Conservation (phyloP, 345 rosid genomes). For the Eucalyptus cloeziana region DNA sequence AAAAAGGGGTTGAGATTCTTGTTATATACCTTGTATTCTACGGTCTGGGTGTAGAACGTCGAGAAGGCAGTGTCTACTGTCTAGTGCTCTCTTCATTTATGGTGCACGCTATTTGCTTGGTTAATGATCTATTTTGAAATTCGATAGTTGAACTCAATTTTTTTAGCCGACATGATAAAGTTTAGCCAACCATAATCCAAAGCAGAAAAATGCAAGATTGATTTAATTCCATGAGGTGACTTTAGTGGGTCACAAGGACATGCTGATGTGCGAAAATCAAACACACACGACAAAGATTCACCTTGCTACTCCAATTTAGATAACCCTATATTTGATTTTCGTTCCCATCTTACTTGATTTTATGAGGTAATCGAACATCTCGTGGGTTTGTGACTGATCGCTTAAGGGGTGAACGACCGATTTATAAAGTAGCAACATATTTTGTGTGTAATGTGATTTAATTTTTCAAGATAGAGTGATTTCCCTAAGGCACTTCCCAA, state of each 20-base stretch:
- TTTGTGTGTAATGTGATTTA: not conserved
- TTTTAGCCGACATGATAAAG: not conserved
- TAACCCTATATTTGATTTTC: not conserved
- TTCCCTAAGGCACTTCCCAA: not conserved
- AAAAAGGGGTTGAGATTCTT: not conserved
- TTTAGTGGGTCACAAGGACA: not conserved
- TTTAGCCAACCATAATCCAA: not conserved
- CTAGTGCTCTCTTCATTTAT: not conserved
- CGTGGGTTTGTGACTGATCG: not conserved
- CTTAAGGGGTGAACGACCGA: not conserved
- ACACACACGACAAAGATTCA: not conserved
- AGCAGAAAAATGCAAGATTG: not conserved
- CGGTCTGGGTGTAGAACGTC: not conserved
- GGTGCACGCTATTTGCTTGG: not conserved
- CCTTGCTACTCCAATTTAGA: too few relatives aligned
- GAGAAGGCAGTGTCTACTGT: not conserved
- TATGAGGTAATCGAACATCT: not conserved
- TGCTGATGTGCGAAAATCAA: not conserved
- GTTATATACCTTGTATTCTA: not conserved
- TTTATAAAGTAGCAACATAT: not conserved
- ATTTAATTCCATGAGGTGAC: not conserved
- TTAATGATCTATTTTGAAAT: not conserved
- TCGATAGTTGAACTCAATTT: not conserved
- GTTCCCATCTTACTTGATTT: not conserved
- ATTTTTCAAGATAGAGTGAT: not conserved